Evolutionary conservation across 2,329 filamentous ascomycete genomes (phyloP).

Genomic region (Clonostachys rosea): DNA sequence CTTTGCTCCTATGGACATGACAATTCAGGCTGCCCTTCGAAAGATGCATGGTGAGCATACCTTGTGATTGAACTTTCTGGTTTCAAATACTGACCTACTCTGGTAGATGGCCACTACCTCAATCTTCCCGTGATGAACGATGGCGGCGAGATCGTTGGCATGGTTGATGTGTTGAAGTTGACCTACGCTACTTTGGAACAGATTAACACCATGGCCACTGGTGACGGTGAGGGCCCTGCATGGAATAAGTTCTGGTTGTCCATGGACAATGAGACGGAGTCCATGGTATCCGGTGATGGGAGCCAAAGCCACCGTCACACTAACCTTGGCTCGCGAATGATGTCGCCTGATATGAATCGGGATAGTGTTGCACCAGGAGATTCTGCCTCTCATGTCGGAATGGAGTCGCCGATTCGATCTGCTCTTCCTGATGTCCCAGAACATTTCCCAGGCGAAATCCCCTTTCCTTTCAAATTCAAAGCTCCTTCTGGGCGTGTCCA

Average conservation of each 20-base stretch:
- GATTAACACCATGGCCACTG: constrained; percentile 89
- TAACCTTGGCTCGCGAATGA: constrained; percentile 64
- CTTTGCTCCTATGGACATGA: constrained; percentile 99
- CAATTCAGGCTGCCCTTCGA: constrained; percentile 91
- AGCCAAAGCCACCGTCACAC: constrained; percentile 65
- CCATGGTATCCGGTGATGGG: constrained; percentile 85
- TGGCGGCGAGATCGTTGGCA: constrained; percentile 92
- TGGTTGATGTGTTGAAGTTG: constrained; percentile 98
- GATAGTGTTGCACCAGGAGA: constrained; percentile 91
- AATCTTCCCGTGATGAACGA: constrained; percentile 99
- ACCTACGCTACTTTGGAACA: constrained; percentile 98
- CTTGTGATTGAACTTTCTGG: not conserved
- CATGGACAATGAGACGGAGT: constrained; percentile 90
- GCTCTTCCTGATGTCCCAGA: constrained; percentile 45
- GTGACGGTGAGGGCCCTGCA: constrained; percentile 87
- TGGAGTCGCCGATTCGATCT: constrained; percentile 71
- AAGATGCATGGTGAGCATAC: constrained; percentile 90
- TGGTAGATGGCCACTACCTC: constrained; percentile 88
- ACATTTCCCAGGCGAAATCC: constrained; percentile 62
- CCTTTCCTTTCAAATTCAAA: constrained; percentile 99
- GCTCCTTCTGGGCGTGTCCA: constrained; percentile 93
- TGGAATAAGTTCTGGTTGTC: constrained; percentile 99
- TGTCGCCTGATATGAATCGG: constrained; percentile 74
- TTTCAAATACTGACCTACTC: not conserved
- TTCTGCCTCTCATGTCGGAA: constrained; percentile 87